phyloP scores from a whole-genome alignment of 1,284 basidiomycete species.

The Cryptococcus floricola region DNA sequence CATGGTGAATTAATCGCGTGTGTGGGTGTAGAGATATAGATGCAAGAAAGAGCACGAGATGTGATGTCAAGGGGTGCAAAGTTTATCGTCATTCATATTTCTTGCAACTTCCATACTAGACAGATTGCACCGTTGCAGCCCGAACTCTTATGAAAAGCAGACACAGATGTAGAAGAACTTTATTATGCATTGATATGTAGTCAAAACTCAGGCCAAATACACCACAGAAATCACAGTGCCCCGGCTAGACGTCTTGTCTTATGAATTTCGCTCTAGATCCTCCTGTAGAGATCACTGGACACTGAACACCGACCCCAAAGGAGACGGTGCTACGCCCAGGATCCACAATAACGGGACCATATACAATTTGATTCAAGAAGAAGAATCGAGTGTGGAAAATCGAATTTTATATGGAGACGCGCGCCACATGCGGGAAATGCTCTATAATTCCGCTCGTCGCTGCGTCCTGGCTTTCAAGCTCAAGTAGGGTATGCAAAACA shows the following conservation, averaged over 20 bases:
- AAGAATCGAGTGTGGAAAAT: constrained; percentile 11
- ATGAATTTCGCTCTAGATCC: constrained; percentile 25
- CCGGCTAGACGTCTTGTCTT: constrained; percentile 28
- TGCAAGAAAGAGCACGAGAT: neutral
- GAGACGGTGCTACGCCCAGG: neutral
- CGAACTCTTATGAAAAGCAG: neutral
- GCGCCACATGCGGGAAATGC: neutral
- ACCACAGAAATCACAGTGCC: constrained; percentile 16
- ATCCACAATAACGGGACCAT: constrained; percentile 34
- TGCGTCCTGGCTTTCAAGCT: neutral
- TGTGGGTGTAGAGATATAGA: neutral
- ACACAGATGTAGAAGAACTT: neutral
- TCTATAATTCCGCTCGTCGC: neutral
- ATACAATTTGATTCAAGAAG: constrained; percentile 31
- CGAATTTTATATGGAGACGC: neutral
- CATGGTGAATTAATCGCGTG: constrained; percentile 1
- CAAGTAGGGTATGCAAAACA: neutral
- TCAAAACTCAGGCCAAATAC: constrained; percentile 42
- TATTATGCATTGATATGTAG: constrained; percentile 24
- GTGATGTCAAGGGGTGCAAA: neutral
- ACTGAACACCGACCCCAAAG: constrained; percentile 1
- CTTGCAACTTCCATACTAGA: neutral
- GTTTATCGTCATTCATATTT: neutral
- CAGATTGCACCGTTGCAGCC: neutral
- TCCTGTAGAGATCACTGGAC: constrained; percentile 29